Conservation (phyloP, 768 basidiomycete species). For the Clitopilus hobsonii region DNA sequence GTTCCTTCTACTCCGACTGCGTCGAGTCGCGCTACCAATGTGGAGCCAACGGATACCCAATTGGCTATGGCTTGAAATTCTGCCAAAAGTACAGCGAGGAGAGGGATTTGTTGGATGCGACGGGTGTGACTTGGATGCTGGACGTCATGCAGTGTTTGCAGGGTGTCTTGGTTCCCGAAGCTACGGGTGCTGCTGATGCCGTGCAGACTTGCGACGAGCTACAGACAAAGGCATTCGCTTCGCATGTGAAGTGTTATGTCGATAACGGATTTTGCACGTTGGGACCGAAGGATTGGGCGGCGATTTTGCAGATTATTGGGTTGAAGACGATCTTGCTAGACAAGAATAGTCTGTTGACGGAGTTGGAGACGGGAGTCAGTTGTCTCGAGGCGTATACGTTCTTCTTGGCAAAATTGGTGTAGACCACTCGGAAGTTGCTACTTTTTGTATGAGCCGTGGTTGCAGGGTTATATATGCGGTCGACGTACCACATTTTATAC, state of each 20-base stretch:
- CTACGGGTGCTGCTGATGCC: constrained; percentile 11
- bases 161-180: constrained; percentile 31
- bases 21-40: constrained; percentile 41
- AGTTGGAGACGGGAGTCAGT: constrained; percentile 20
- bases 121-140: constrained; percentile 38
- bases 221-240: constrained; percentile 31
- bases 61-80: constrained; percentile 36
- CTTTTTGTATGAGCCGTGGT: too few relatives aligned
- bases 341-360: constrained; percentile 24
- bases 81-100: constrained; percentile 33
- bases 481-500: neutral
- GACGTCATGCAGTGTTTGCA: constrained; percentile 45
- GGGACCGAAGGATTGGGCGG: constrained; percentile 28
- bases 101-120: constrained; percentile 20
- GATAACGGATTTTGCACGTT: constrained; percentile 36
- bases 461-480: neutral
- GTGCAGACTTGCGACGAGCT: constrained; percentile 27
- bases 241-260: constrained; percentile 37
- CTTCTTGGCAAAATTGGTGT: constrained; percentile 8
- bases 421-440: too few relatives aligned
- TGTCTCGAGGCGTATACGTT: constrained; percentile 25
- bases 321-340: constrained; percentile 24
- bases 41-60: constrained; percentile 36
- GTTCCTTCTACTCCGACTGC: constrained; percentile 39
- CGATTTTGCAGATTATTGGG: constrained; percentile 29